These are phyloP conservation scores for Periglandula ipomoeae DNA, from an alignment of 2,329 filamentous ascomycete genomes.

Conservation along the genomic window DNA sequence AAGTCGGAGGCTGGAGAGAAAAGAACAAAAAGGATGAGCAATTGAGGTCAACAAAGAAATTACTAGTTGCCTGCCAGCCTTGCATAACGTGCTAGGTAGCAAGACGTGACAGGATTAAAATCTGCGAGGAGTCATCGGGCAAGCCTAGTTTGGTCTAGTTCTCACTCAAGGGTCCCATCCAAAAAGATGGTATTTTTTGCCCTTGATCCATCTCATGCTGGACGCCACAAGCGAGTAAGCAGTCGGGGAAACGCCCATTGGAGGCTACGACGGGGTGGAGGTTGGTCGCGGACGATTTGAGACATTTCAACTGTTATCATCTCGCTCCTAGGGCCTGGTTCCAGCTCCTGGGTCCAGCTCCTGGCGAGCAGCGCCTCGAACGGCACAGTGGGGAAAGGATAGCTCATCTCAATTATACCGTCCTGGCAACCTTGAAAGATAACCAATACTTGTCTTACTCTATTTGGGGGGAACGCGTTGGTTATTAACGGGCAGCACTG, in stretches of 20 bases:
- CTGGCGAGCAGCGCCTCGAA: no score
- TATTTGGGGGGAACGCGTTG: background rate
- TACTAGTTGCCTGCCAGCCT: background rate
- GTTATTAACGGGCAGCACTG: background rate
- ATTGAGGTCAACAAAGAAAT: background rate
- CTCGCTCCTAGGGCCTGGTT: background rate
- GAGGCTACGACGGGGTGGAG: background rate
- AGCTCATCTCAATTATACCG: background rate
- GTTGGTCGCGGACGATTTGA: background rate
- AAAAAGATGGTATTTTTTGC: no score
- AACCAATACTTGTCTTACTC: background rate
- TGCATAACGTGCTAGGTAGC: background rate
- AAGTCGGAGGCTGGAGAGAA: background rate
- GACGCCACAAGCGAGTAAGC: conserved; percentile 3
- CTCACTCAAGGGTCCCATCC: background rate
- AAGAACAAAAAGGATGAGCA: background rate
- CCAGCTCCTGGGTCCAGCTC: no score
- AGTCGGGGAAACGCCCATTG: background rate
- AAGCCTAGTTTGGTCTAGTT: conserved; percentile 4
- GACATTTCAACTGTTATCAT: background rate
- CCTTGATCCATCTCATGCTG: background rate
- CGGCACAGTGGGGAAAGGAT: background rate
- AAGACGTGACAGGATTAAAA: background rate
- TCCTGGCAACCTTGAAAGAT: no score
- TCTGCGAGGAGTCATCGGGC: conserved; percentile 9